Evolutionary conservation across 352 stramenopile species (phyloP).

Genomic region (Pythium rhizo-oryzae): DNA sequence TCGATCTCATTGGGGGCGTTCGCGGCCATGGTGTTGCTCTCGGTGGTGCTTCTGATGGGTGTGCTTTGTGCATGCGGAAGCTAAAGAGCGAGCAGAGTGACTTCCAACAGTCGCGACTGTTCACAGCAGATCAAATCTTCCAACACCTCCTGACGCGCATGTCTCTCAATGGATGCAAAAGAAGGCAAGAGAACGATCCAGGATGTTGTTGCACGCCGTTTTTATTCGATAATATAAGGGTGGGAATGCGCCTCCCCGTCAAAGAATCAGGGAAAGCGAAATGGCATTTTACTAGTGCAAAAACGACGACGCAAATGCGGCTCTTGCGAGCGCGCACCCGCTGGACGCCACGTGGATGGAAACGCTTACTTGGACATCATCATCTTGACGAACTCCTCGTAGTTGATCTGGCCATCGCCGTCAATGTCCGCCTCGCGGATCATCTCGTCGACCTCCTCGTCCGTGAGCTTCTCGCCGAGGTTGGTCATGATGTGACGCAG

Average conservation of each 20-base stretch:
- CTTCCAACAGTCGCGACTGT: slow-evolving; percentile 4
- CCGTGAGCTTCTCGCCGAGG: slow-evolving; percentile 98
- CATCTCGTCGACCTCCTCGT: slow-evolving; percentile 99
- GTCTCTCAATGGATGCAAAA: neutral
- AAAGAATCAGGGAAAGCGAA: neutral
- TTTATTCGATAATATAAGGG: slow-evolving; percentile 5
- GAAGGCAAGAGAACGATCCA: neutral
- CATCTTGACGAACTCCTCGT: slow-evolving; percentile 99
- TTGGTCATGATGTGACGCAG: slow-evolving; percentile 99
- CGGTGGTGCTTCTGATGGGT: neutral
- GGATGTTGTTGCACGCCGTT: slow-evolving; percentile 7
- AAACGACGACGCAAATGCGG: neutral
- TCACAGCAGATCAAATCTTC: neutral
- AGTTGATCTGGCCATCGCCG: slow-evolving; percentile 99
- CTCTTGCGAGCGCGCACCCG: neutral
- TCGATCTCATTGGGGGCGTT: slow-evolving; percentile 91
- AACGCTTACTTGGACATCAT: slow-evolving; percentile 97
- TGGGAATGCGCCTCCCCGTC: neutral
- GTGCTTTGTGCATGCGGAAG: neutral
- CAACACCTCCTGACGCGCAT: too few species aligned
- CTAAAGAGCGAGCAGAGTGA: neutral
- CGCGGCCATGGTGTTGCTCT: slow-evolving; percentile 48
- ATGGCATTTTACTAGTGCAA: slow-evolving; percentile 9
- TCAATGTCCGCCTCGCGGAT: slow-evolving; percentile 99
- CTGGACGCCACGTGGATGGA: neutral